A percentile compares a stretch with the other conserved stretches of the same genome.
These are phyloP conservation scores for Mycena indigotica DNA, from an alignment of 768 basidiomycete genomes.

Conservation along the genomic window DNA sequence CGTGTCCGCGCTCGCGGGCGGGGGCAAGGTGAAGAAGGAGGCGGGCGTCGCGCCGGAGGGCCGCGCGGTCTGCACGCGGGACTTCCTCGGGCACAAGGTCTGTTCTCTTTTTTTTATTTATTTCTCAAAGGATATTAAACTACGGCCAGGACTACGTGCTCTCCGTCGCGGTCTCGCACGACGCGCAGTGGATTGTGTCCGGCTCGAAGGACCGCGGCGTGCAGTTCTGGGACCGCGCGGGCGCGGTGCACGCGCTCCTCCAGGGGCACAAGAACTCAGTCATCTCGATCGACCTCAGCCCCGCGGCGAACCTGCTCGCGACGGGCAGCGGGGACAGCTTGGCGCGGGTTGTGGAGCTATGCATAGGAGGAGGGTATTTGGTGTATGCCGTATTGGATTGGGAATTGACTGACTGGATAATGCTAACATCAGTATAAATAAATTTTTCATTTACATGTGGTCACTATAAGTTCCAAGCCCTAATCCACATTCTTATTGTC, in stretches of 20 bases:
- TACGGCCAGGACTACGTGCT: conserved; percentile 38
- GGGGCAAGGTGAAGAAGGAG: conserved; percentile 48
- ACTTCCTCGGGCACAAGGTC: conserved; percentile 83
- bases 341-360: too few species aligned
- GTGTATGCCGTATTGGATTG: too few species aligned
- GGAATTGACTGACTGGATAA: too few species aligned
- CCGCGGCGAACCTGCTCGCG: too few species aligned
- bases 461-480: too few species aligned
- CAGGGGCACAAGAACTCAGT: conserved; percentile 69
- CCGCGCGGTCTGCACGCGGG: conserved; percentile 60
- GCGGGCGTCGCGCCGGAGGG: conserved; percentile 39
- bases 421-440: too few species aligned
- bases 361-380: too few species aligned
- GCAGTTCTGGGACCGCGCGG: conserved; percentile 85
- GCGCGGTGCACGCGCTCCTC: conserved; percentile 87
- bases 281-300: too few species aligned
- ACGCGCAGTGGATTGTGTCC: conserved; percentile 92
- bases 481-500: too few species aligned
- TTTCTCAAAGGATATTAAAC: too few species aligned
- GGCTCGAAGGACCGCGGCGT: conserved; percentile 95
- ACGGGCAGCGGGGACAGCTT: too few species aligned
- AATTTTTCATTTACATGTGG: too few species aligned
- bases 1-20: conserved; percentile 72
- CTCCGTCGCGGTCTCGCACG: conserved; percentile 67
- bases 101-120: neutral